Evolutionary conservation across 495 filamentous ascomycete genomes (phyloP).

Genomic region (Talaromyces borbonicus): DNA sequence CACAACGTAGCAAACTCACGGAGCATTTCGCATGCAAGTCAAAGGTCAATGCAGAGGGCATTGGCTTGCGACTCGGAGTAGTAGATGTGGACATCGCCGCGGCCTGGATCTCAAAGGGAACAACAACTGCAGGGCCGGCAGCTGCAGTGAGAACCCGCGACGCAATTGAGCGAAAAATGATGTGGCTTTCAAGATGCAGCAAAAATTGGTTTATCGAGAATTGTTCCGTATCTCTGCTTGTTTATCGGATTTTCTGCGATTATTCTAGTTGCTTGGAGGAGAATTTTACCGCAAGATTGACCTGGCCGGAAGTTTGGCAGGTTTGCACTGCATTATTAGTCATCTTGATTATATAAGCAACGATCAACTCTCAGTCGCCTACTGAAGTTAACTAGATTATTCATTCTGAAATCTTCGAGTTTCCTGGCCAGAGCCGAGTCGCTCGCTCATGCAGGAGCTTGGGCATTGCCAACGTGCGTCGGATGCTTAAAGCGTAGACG

Average conservation of each 20-base stretch:
- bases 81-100: constrained; percentile 31
- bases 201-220: too few species aligned
- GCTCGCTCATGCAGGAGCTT: too few species aligned
- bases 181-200: not conserved
- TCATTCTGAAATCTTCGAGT: too few species aligned
- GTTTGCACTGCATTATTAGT: not conserved
- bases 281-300: too few species aligned
- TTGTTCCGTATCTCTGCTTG: too few species aligned
- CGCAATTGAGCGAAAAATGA: not conserved
- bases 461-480: too few species aligned
- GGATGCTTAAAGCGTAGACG: too few species aligned
- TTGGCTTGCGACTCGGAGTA: constrained; percentile 25
- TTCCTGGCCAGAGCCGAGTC: too few species aligned
- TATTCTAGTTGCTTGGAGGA: too few species aligned
- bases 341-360: constrained; percentile 1
- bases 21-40: constrained; percentile 77
- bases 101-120: constrained; percentile 10
- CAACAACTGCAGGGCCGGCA: not conserved
- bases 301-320: too few species aligned
- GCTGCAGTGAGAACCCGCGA: constrained; percentile 3
- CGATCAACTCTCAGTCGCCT: not conserved
- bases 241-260: too few species aligned
- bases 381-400: not conserved
- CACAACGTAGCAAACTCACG: constrained; percentile 37
- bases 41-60: constrained; percentile 71